These are phyloP conservation scores for Lepiota venenata DNA, from an alignment of 768 basidiomycete species.

Conservation along the genomic window DNA sequence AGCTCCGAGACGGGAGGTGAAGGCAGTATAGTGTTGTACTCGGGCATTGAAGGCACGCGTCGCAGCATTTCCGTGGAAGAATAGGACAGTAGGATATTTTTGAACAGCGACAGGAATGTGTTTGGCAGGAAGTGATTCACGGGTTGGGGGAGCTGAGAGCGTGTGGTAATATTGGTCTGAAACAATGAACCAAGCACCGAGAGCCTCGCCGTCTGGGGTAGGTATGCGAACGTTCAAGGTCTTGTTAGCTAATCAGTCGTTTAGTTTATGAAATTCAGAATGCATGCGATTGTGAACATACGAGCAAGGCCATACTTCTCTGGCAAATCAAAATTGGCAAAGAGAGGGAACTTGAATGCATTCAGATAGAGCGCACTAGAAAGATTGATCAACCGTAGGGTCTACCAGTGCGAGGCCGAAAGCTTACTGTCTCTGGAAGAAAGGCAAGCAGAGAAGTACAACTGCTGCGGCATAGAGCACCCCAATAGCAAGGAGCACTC, in stretches of 20 bases:
- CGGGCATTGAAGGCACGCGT: conserved; percentile 70
- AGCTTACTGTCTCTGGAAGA: conserved; percentile 67
- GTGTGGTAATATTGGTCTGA: conserved; percentile 62
- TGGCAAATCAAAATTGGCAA: conserved; percentile 61
- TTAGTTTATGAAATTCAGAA: background rate
- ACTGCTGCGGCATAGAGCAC: conserved; percentile 52
- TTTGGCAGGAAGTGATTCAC: conserved; percentile 32
- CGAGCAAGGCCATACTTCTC: conserved; percentile 82
- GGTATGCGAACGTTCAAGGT: conserved; percentile 66
- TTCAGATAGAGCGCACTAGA: conserved; percentile 56
- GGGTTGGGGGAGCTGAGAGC: conserved; percentile 34
- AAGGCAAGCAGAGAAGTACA: conserved; percentile 54
- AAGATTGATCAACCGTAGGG: background rate
- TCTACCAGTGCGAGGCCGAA: conserved; percentile 4
- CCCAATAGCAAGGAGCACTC: conserved; percentile 36
- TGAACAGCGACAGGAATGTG: conserved; percentile 54
- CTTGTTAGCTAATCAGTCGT: conserved; percentile 57
- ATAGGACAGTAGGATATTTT: conserved; percentile 75
- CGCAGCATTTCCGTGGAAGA: conserved; percentile 87
- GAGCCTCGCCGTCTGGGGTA: conserved; percentile 71
- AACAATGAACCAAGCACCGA: conserved; percentile 87
- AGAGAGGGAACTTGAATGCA: conserved; percentile 57
- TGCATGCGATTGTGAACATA: conserved; percentile 30
- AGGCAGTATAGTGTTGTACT: conserved; percentile 63
- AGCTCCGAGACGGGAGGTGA: conserved; percentile 59